Conservation (phyloP, 1,284 basidiomycete genomes). For the Earliella scabrosa region DNA sequence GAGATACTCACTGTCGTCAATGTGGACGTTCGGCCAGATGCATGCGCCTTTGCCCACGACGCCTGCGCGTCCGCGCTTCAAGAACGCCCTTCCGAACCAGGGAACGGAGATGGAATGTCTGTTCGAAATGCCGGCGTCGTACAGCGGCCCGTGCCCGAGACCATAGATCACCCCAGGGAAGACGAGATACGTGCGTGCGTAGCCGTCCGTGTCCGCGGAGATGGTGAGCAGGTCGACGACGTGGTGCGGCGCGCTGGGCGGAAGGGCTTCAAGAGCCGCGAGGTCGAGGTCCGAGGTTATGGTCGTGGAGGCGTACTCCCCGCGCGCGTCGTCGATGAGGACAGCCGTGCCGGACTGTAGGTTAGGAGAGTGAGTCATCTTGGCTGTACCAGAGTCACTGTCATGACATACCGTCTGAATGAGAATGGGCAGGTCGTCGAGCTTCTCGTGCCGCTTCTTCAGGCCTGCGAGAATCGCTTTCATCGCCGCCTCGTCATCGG, state of each 20-base stretch:
- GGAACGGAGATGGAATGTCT: conserved; percentile 39
- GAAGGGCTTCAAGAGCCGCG: conserved; percentile 37
- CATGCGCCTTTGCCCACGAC: conserved; percentile 36
- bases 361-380: too few relatives aligned
- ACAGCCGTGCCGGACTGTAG: conserved; percentile 22
- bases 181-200: neutral
- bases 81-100: conserved; percentile 25
- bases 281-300: conserved; percentile 43
- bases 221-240: conserved; percentile 35
- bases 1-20: conserved; percentile 34
- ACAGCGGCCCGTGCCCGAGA: conserved; percentile 35
- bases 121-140: conserved; percentile 41
- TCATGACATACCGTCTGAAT: conserved; percentile 48
- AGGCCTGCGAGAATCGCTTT: conserved; percentile 17
- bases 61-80: conserved; percentile 39
- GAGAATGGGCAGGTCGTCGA: conserved; percentile 31
- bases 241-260: conserved; percentile 37
- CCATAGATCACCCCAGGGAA: conserved; percentile 36
- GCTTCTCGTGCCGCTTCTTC: conserved; percentile 10
- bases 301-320: conserved; percentile 30
- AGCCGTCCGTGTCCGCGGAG: conserved; percentile 33
- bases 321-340: conserved; percentile 35
- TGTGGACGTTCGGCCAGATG: conserved; percentile 37
- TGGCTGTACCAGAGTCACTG: too few relatives aligned
- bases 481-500: conserved; percentile 32